phyloP scores from a whole-genome alignment of 1,284 basidiomycete species.

The Ganoderma lingzhi region DNA sequence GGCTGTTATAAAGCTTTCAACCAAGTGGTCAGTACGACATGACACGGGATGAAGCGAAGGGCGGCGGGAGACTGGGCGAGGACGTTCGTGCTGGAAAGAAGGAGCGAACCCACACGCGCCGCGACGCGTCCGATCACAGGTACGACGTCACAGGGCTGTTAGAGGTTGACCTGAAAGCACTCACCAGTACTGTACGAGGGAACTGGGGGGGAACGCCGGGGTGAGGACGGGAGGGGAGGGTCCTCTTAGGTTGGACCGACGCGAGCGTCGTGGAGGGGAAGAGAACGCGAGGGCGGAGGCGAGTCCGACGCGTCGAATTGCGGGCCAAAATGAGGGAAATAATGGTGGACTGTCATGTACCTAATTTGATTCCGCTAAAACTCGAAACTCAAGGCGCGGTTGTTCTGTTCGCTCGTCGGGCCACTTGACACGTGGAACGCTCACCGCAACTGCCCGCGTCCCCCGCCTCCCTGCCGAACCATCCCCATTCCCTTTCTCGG shows the following conservation, averaged over 20 bases:
- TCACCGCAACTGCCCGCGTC: constrained; percentile 33
- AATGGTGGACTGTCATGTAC: constrained; percentile 37
- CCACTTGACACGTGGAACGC: constrained; percentile 41
- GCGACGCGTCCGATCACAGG: constrained; percentile 27
- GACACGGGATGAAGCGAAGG: constrained; percentile 4
- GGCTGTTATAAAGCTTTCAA: constrained; percentile 27
- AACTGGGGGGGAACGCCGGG: constrained; percentile 16
- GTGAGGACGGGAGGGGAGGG: constrained; percentile 16
- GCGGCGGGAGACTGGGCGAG: constrained; percentile 1
- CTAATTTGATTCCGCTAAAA: constrained; percentile 43
- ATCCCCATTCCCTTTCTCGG: constrained; percentile 7
- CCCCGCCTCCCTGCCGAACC: constrained; percentile 21
- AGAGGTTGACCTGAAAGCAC: constrained; percentile 14
- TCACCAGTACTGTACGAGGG: constrained; percentile 26
- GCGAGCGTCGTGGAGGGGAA: constrained; percentile 35
- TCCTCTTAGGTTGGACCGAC: constrained; percentile 28
- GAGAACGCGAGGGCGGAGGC: constrained; percentile 31
- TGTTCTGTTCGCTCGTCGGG: constrained; percentile 29
- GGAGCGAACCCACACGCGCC: constrained; percentile 31
- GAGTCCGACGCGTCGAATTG: constrained; percentile 35
- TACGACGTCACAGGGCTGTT: constrained; percentile 21
- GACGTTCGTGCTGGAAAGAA: constrained; percentile 15
- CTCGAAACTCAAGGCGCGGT: constrained; percentile 27
- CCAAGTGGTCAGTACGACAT: constrained; percentile 20
- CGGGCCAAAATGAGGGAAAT: constrained; percentile 32